Conservation (phyloP, 805 yeast genomes). For the Cyberlindnera veronae region DNA sequence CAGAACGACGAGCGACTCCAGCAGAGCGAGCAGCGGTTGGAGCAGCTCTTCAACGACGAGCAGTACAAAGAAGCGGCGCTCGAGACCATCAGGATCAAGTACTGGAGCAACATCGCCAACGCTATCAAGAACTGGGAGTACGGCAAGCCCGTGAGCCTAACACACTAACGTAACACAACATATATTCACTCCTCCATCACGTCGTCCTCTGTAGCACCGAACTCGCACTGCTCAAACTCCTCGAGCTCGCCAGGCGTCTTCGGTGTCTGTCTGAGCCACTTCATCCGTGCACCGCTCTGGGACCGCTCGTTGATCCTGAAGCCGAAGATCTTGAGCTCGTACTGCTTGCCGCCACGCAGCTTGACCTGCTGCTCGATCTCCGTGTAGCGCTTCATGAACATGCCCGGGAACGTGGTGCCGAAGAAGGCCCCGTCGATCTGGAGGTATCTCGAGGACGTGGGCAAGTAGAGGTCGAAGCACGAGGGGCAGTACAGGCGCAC, state of each 20-base stretch:
- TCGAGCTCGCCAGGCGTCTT: slow-evolving; percentile 52
- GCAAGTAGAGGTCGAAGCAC: slow-evolving; percentile 87
- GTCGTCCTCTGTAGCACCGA: slow-evolving; percentile 35
- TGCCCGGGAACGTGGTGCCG: slow-evolving; percentile 93
- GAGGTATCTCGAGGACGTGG: slow-evolving; percentile 79
- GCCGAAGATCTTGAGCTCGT: slow-evolving; percentile 80
- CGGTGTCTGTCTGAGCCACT: slow-evolving; percentile 86
- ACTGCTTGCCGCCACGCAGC: slow-evolving; percentile 41
- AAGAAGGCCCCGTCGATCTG: slow-evolving; percentile 96
- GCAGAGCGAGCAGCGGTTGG: slow-evolving; percentile 42
- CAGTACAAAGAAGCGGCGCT: slow-evolving; percentile 58
- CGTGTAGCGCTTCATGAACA: slow-evolving; percentile 87
- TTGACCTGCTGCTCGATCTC: slow-evolving; percentile 78
- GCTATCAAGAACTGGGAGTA: slow-evolving; percentile 74
- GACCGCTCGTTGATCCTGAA: slow-evolving; percentile 75
- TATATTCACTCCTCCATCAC: slow-evolving; percentile 21
- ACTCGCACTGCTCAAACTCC: slow-evolving; percentile 66
- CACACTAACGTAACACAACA: slow-evolving; percentile 3
- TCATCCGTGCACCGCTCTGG: slow-evolving; percentile 88
- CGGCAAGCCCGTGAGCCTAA: slow-evolving; percentile 12
- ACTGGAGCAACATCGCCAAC: slow-evolving; percentile 75
- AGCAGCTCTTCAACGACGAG: slow-evolving; percentile 39
- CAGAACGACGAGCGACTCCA: slow-evolving; percentile 59
- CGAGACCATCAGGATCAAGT: slow-evolving; percentile 70
- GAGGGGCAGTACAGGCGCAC: slow-evolving; percentile 92